These are phyloP conservation scores for Azolla pinnata DNA, from an alignment of 75 land plant species.

Conservation along the genomic window DNA sequence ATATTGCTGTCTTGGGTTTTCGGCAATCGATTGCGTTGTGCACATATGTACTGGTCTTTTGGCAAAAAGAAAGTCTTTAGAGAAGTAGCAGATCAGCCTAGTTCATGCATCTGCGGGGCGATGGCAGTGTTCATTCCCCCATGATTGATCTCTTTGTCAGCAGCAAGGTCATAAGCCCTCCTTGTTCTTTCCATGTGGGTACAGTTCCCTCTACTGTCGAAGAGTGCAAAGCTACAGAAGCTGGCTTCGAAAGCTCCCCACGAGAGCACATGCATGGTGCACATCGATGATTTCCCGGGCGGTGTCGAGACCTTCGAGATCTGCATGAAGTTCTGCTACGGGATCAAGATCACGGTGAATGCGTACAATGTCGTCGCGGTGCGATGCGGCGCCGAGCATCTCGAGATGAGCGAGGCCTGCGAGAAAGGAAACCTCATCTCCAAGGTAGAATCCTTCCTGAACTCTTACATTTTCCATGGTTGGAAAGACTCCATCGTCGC, in stretches of 20 bases:
- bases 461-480: slow-evolving; percentile 41
- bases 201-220: slow-evolving; percentile 61
- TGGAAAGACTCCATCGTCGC: slow-evolving; percentile 75
- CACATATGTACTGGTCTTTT: too few relatives aligned
- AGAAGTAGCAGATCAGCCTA: too few relatives aligned
- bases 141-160: too few relatives aligned
- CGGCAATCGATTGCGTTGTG: too few relatives aligned
- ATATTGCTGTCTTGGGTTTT: too few relatives aligned
- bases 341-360: slow-evolving; percentile 64
- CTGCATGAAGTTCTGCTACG: slow-evolving; percentile 87
- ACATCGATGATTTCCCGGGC: slow-evolving; percentile 60
- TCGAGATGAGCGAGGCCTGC: slow-evolving; percentile 62
- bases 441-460: slow-evolving; percentile 61
- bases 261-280: slow-evolving; percentile 12
- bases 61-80: too few relatives aligned
- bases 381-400: slow-evolving; percentile 65
- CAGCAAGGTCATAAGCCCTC: too few relatives aligned
- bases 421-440: slow-evolving; percentile 67
- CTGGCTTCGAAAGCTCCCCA: slow-evolving; percentile 29
- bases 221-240: slow-evolving; percentile 49
- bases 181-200: too few relatives aligned
- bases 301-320: slow-evolving; percentile 64
- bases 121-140: too few relatives aligned
- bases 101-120: too few relatives aligned
- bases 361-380: slow-evolving; percentile 59